Evolutionary conservation across 805 yeast species (phyloP).

Genomic region (Starmerella etchellsii): DNA sequence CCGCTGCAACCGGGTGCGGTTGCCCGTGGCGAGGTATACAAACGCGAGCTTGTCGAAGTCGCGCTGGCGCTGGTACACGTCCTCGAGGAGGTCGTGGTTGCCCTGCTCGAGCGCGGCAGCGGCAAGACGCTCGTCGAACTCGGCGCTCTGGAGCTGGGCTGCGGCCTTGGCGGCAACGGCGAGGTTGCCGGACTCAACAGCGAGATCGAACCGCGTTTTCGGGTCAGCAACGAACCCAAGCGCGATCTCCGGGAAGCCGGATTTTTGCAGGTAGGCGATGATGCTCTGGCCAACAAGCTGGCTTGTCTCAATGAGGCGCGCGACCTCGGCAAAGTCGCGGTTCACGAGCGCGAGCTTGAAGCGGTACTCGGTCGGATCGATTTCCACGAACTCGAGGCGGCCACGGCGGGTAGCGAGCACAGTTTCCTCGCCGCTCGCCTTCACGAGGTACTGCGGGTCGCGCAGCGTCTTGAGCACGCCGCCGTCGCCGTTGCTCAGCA

Average conservation of each 20-base stretch:
- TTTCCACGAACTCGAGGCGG: slow-evolving; percentile 58
- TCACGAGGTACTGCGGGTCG: slow-evolving; percentile 70
- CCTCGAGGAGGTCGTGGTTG: slow-evolving; percentile 69
- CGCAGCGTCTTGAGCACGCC: slow-evolving; percentile 91
- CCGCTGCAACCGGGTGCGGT: slow-evolving; percentile 54
- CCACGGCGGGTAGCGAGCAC: slow-evolving; percentile 78
- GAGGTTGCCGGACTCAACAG: slow-evolving; percentile 84
- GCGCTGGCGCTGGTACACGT: slow-evolving; percentile 76
- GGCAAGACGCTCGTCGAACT: slow-evolving; percentile 71
- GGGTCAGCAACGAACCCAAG: slow-evolving; percentile 94
- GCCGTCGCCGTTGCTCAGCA: slow-evolving; percentile 81
- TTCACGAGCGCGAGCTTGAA: slow-evolving; percentile 87
- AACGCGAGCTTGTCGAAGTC: slow-evolving; percentile 82
- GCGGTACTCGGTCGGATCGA: slow-evolving; percentile 95
- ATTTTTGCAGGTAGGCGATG: slow-evolving; percentile 83
- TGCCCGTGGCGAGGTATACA: slow-evolving; percentile 76
- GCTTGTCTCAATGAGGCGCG: slow-evolving; percentile 74
- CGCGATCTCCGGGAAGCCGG: slow-evolving; percentile 96
- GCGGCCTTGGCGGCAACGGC: slow-evolving; percentile 84
- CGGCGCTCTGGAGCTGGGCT: slow-evolving; percentile 49
- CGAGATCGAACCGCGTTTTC: slow-evolving; percentile 88
- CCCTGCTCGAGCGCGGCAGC: slow-evolving; percentile 85
- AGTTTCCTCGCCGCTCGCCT: slow-evolving; percentile 52
- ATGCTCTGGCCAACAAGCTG: slow-evolving; percentile 95
- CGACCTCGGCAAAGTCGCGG: slow-evolving; percentile 81